A percentile compares a stretch with the other conserved stretches of the same genome.
phyloP scores from a whole-genome alignment of 345 rosid genomes.

The Garcia nutans region DNA sequence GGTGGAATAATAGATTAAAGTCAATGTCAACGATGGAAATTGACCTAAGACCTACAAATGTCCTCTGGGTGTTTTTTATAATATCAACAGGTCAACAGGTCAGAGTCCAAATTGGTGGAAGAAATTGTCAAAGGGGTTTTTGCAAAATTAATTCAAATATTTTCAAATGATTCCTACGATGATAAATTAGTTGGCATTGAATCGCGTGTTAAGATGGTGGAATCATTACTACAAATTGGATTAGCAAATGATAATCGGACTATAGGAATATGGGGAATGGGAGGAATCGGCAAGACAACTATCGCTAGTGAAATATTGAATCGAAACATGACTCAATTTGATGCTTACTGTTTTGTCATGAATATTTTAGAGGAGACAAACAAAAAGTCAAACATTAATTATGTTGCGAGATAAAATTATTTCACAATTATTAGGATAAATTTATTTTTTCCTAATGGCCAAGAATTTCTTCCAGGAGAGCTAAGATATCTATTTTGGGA shows the following conservation, averaged over 20 bases:
- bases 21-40: no score
- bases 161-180: not conserved
- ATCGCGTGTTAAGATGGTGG: not conserved
- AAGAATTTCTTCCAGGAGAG: not conserved
- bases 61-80: no score
- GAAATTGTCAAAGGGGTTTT: not conserved
- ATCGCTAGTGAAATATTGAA: not conserved
- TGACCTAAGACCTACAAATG: no score
- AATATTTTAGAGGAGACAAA: not conserved
- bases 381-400: not conserved
- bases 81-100: no score
- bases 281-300: constrained; percentile 1
- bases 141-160: not conserved
- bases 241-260: not conserved
- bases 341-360: not conserved
- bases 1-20: no score
- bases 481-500: not conserved
- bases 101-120: not conserved
- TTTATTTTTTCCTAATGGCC: not conserved
- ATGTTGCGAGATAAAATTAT: not conserved
- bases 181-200: not conserved
- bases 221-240: not conserved
- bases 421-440: not conserved
- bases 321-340: not conserved
- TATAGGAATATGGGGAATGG: constrained; percentile 17